Conservation (phyloP, 2,329 filamentous ascomycete genomes). For the Aspergillus aculeatinus region DNA sequence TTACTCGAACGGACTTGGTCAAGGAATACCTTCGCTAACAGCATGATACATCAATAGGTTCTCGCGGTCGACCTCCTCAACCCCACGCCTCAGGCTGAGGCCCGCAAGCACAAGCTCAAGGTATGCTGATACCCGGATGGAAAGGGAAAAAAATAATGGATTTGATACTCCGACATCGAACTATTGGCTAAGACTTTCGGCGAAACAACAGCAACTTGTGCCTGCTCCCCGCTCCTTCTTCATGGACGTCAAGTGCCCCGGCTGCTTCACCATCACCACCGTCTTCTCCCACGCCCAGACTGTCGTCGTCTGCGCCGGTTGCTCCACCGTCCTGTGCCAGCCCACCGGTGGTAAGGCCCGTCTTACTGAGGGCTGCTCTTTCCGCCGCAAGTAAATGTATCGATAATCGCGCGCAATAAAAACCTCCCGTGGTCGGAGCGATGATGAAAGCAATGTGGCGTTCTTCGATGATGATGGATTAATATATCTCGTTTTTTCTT, state of each 20-base stretch:
- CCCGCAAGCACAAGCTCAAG: constrained; percentile 99
- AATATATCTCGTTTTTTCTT: constrained; percentile 28
- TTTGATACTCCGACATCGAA: not conserved
- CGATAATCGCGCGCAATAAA: constrained; percentile 11
- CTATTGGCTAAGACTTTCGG: constrained; percentile 8
- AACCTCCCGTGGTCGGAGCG: constrained; percentile 22
- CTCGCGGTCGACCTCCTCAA: constrained; percentile 99
- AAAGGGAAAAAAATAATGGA: constrained; percentile 1
- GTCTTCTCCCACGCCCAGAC: constrained; percentile 99
- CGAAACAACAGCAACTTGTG: constrained; percentile 74
- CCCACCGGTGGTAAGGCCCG: constrained; percentile 98
- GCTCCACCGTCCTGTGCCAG: constrained; percentile 99
- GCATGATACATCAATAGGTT: constrained; percentile 63
- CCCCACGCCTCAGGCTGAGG: constrained; percentile 95
- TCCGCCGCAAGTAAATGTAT: constrained; percentile 91
- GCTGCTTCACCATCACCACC: constrained; percentile 99
- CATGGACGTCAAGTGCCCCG: constrained; percentile 99
- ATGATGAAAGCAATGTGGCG: constrained; percentile 40
- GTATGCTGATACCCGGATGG: constrained; percentile 53
- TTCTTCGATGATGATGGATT: constrained; percentile 32
- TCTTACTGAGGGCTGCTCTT: constrained; percentile 99
- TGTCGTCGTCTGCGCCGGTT: constrained; percentile 99
- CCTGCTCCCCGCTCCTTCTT: constrained; percentile 98
- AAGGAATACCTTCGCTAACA: constrained; percentile 19
- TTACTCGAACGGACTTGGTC: not conserved